A percentile compares a stretch with the other conserved stretches of the same genome.
phyloP scores from a whole-genome alignment of 768 basidiomycete genomes.

The Suillus alpinus region DNA sequence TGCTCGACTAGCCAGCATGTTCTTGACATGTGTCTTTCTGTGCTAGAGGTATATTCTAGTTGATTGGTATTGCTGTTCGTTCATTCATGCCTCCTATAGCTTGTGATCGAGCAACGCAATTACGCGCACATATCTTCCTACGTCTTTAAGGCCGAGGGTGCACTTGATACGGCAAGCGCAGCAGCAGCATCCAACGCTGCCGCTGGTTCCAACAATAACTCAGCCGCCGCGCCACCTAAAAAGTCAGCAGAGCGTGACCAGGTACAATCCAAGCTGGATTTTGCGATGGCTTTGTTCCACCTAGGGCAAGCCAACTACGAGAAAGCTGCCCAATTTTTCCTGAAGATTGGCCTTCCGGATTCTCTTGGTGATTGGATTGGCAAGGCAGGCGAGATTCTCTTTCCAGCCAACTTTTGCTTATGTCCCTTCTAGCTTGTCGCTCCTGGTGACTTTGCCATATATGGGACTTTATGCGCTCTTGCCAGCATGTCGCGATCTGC shows the following conservation, averaged over 20 bases:
- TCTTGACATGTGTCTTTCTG: slow-evolving; percentile 87
- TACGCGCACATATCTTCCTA: slow-evolving; percentile 89
- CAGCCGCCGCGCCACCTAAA: slow-evolving; percentile 30
- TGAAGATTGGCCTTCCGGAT: slow-evolving; percentile 62
- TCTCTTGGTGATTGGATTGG: slow-evolving; percentile 78
- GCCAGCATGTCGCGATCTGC: slow-evolving; percentile 68
- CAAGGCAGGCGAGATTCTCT: slow-evolving; percentile 42
- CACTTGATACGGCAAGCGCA: slow-evolving; percentile 61
- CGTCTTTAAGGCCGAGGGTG: slow-evolving; percentile 93
- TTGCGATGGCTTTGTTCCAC: slow-evolving; percentile 75
- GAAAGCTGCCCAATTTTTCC: slow-evolving; percentile 73
- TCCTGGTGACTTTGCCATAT: slow-evolving; percentile 82
- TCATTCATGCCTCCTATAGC: slow-evolving; percentile 37
- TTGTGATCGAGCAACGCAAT: slow-evolving; percentile 82
- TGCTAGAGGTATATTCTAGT: slow-evolving; percentile 60
- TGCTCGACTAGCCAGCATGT: slow-evolving; percentile 89
- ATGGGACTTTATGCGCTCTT: slow-evolving; percentile 80
- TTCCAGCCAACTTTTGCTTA: not conserved
- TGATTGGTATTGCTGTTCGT: not conserved
- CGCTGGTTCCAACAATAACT: slow-evolving; percentile 15
- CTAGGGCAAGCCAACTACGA: slow-evolving; percentile 73
- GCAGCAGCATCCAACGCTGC: slow-evolving; percentile 34
- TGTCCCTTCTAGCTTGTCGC: slow-evolving; percentile 58
- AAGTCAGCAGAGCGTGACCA: slow-evolving; percentile 59
- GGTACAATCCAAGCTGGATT: slow-evolving; percentile 75